Evolutionary conservation across 2,329 filamentous ascomycete genomes (phyloP), one percentile per base, ranked within the genome.

Genomic region (Pseudogymnoascus sp.): DNA sequence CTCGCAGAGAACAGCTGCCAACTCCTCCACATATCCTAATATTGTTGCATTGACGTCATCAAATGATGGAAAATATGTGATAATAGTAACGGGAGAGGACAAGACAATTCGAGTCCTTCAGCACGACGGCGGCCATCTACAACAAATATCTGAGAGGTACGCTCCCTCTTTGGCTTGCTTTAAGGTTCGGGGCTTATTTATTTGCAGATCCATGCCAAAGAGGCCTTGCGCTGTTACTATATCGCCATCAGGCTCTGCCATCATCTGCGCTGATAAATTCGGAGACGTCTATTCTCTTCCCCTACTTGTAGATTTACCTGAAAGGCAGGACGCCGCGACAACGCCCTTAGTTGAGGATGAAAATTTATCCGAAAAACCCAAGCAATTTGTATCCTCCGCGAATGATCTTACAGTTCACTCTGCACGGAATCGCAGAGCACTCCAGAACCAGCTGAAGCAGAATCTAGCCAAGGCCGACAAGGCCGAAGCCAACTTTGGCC

Each of bases 281-380:
- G 95, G 95, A 68, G 95, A 99, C 74, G 93, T 97, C 65, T 97
- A 96, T 76, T 84, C 90, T 10, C 77, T 99, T 7, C 93, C 95
- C 13, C 79, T 97, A 74, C 91, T 50, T 71, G 71, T 11, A 62
- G 61, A 15, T 29, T 61, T 56, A 26, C 60, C 63, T 9, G 65
- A 67, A 62, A 59, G 65, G 59, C 66, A 64, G 13, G 64, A 66
- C 33, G 60, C 42, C 10, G 60, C 66, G 60, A 63, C 62, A 35
- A 10, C 50, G 13, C 15, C 46, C 23, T 11, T 53, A n/a, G 29
- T 33, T 17, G 38, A 42, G 15, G 7, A 31, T 31, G 31, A 19
- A 10, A 23, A 42, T 17, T n/a, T 59, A 65, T 46, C 33, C 62
- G 65, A 13, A n/a, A 59, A 61, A 23, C 46, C 67, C 63, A 65